phyloP scores from a whole-genome alignment of 2,329 filamentous ascomycete genomes.

The Paecilomyces niveus region DNA sequence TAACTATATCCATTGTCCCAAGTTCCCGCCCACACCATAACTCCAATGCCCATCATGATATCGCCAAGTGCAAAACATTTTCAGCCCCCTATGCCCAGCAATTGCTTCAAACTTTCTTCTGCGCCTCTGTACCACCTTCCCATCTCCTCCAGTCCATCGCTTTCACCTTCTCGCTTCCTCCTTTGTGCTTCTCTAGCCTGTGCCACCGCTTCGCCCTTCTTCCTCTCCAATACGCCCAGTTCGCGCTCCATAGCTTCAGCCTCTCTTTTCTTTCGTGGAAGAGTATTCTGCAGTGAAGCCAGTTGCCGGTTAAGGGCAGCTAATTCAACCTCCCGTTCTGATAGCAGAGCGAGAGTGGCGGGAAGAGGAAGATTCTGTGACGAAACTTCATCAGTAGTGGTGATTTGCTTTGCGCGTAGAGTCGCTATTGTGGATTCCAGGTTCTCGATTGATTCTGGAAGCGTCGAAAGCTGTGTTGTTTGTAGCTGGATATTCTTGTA shows the following conservation, averaged over 20 bases:
- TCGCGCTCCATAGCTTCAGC: slow-evolving; percentile 40
- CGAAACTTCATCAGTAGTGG: slow-evolving; percentile 55
- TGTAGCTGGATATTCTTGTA: slow-evolving; percentile 50
- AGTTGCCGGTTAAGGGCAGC: slow-evolving; percentile 36
- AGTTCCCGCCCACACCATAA: slow-evolving; percentile 17
- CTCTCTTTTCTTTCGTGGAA: slow-evolving; percentile 38
- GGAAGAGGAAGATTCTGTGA: slow-evolving; percentile 34
- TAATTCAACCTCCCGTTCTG: slow-evolving; percentile 34
- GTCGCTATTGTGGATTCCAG: slow-evolving; percentile 44
- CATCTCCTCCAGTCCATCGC: slow-evolving; percentile 40
- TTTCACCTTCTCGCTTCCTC: slow-evolving; percentile 38
- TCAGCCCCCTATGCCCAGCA: slow-evolving; percentile 27
- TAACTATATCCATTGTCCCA: neutral
- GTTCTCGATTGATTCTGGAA: slow-evolving; percentile 47
- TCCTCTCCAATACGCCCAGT: slow-evolving; percentile 35
- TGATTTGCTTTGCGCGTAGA: slow-evolving; percentile 46
- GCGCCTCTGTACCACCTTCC: slow-evolving; percentile 39
- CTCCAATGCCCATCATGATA: slow-evolving; percentile 10
- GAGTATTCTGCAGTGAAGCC: slow-evolving; percentile 34
- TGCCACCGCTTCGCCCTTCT: slow-evolving; percentile 36
- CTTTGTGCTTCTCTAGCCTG: slow-evolving; percentile 41
- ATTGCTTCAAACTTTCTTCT: slow-evolving; percentile 33
- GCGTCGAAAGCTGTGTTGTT: slow-evolving; percentile 42
- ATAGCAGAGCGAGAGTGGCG: slow-evolving; percentile 32
- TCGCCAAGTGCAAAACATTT: slow-evolving; percentile 8